Evolutionary conservation across 2,329 filamentous ascomycete species (phyloP), one percentile per base, ranked within the genome.

Genomic region (Kalmusia sp.): DNA sequence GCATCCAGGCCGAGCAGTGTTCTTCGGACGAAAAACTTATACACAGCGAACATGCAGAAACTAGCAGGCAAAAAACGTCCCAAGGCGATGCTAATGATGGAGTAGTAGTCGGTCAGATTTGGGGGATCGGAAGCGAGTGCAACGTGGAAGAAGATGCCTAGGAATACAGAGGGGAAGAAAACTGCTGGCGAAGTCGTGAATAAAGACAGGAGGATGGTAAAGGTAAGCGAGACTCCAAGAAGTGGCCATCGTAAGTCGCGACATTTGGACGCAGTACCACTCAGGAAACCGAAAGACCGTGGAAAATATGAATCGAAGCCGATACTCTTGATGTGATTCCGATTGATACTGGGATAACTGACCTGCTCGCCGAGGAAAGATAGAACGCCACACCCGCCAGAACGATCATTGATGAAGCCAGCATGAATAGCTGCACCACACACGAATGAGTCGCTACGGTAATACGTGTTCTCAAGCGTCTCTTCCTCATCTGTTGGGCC

Each of bases 121-220:
- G 95, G 93, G 2, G 92, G 89, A 69, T 99, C 93, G 1, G 92
- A 92, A 8, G 92, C 93, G 63, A 98, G 83, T 6, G 91, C 93
- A 14, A 96, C 90, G 59, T 96, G 92, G 78, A 90, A 91, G 76
- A 96, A 98, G 31, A 96, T 80, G 64, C 89, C 90, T 47, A 87
- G 81, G 64, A 97, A 98, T 30, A 87, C 82, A 44, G 87, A 87
- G 72, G 91, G 92, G 81, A 96, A 97, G 76, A 98, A 95, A 1
- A 93, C 81, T 1, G 84, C 81, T 0, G 93, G 86, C 0, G 88
- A 91, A 1, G 87, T 86, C 1, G 91, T 93, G 72, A 96, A 93
- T 4, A 99, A 78, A 3, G 91, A 93, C 9, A 98, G 73, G 0
- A 93, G 72, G 22, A 85, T 82, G 2, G 92, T 91, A 62, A 96